Conservation (phyloP, 2,329 filamentous ascomycete species). For the Pyrenochaeta sp. region DNA sequence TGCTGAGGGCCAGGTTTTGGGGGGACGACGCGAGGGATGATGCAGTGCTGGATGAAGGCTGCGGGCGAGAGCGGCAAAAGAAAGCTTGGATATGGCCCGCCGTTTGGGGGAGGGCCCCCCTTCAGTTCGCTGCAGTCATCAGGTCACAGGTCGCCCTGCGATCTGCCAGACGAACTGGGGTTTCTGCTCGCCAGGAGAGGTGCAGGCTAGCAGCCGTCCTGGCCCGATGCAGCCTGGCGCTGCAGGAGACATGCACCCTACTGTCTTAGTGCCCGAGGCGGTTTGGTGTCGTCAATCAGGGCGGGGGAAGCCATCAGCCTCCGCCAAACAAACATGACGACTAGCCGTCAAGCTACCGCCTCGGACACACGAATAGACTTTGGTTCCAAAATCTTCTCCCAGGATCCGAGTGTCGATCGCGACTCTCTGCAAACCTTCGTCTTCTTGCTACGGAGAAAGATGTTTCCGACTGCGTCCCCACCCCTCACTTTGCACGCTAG, state of each 20-base stretch:
- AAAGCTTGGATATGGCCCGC: conserved; percentile 21
- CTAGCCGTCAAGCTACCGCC: conserved; percentile 5
- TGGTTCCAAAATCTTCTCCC: background rate
- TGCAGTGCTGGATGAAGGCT: conserved; percentile 16
- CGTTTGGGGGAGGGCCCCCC: conserved; percentile 10
- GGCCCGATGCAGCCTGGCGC: conserved; percentile 15
- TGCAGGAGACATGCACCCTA: conserved; percentile 1
- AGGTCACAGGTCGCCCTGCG: conserved; percentile 24
- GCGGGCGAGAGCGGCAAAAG: conserved; percentile 16
- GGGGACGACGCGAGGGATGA: conserved; percentile 16
- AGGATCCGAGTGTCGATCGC: background rate
- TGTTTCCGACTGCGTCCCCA: background rate
- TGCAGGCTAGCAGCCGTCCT: conserved; percentile 23
- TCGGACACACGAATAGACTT: background rate
- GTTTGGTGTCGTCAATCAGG: conserved; percentile 20
- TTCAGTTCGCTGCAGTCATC: conserved; percentile 28
- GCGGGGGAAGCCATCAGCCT: conserved; percentile 26
- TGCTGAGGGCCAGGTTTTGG: conserved; percentile 26
- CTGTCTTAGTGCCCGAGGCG: conserved; percentile 28
- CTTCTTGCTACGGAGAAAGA: background rate
- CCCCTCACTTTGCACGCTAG: background rate
- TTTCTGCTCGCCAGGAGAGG: conserved; percentile 32
- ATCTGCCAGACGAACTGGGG: conserved; percentile 24
- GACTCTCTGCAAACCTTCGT: background rate
- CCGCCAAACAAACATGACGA: conserved; percentile 17